A percentile compares a stretch with the other conserved stretches of the same genome.
phyloP scores from a whole-genome alignment of 1,284 basidiomycete species.

The Cryptococcus amylolentus region DNA sequence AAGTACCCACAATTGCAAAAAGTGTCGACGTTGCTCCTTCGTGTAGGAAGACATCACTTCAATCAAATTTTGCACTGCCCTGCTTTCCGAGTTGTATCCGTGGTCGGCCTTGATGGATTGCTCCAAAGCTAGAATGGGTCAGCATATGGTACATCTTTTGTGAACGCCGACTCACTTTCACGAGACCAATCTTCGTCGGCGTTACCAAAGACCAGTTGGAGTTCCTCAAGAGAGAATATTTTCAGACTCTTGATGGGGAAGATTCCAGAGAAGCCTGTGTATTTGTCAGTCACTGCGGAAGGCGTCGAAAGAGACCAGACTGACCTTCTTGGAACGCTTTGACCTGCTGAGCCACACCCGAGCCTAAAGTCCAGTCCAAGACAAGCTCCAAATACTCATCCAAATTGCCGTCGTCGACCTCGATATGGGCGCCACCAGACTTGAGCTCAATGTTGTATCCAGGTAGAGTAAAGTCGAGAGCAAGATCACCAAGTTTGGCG shows the following conservation, averaged over 20 bases:
- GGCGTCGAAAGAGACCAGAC: background rate
- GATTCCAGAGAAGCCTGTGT: slow-evolving; percentile 79
- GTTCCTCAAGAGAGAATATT: slow-evolving; percentile 89
- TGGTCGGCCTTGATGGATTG: slow-evolving; percentile 95
- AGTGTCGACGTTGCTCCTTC: slow-evolving; percentile 69
- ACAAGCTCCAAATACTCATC: slow-evolving; percentile 81
- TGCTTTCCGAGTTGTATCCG: slow-evolving; percentile 92
- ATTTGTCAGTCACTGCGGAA: background rate
- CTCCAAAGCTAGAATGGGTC: slow-evolving; percentile 63
- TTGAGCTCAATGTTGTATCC: slow-evolving; percentile 89
- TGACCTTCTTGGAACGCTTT: slow-evolving; percentile 70
- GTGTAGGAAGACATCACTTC: slow-evolving; percentile 83
- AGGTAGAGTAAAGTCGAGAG: slow-evolving; percentile 92
- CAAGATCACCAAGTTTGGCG: slow-evolving; percentile 70
- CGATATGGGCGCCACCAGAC: slow-evolving; percentile 69
- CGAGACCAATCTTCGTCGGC: slow-evolving; percentile 89
- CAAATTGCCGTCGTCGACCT: slow-evolving; percentile 80
- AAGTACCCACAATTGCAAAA: slow-evolving; percentile 70
- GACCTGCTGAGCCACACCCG: slow-evolving; percentile 68
- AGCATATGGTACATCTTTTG: background rate
- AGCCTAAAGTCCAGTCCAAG: slow-evolving; percentile 74
- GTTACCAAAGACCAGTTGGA: slow-evolving; percentile 91
- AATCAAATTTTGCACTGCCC: slow-evolving; percentile 80
- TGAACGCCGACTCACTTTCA: slow-evolving; percentile 63
- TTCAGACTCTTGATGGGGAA: slow-evolving; percentile 87